phyloP scores from a whole-genome alignment of 2,329 filamentous ascomycete genomes.

The Pestalotiopsis sp. region DNA sequence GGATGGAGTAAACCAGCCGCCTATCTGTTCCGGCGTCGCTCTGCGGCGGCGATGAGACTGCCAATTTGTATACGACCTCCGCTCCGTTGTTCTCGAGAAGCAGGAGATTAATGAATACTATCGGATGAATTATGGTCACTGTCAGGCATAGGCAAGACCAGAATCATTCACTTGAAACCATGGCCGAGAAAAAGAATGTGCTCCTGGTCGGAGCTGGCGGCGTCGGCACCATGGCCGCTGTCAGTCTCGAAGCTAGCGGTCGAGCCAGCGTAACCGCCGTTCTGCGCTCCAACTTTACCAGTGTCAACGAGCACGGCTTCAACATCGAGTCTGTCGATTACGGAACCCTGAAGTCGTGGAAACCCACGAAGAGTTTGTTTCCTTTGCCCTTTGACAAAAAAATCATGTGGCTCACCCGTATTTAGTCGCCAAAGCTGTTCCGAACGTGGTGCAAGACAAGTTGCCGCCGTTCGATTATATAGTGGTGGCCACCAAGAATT shows the following conservation, averaged over 20 bases:
- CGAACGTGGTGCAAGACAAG: slow-evolving; percentile 40
- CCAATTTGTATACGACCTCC: not conserved
- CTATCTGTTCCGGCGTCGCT: not conserved
- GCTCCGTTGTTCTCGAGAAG: not conserved
- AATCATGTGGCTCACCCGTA: not conserved
- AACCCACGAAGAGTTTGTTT: slow-evolving; percentile 38
- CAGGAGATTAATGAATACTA: not conserved
- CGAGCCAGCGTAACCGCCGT: slow-evolving; percentile 55
- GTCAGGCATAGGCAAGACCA: not conserved
- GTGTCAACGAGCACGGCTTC: slow-evolving; percentile 51
- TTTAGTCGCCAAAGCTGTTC: slow-evolving; percentile 50
- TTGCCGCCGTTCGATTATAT: slow-evolving; percentile 55
- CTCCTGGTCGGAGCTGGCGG: slow-evolving; percentile 60
- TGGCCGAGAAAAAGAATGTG: slow-evolving; percentile 39
- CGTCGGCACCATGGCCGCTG: slow-evolving; percentile 57
- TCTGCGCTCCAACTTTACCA: slow-evolving; percentile 57
- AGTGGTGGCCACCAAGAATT: slow-evolving; percentile 61
- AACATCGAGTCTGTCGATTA: slow-evolving; percentile 59
- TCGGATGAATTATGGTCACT: not conserved
- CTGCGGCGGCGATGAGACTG: not conserved
- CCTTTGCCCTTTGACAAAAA: not conserved
- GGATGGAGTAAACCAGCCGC: not conserved
- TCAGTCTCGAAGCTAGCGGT: slow-evolving; percentile 54
- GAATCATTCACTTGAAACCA: not conserved
- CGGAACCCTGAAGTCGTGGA: slow-evolving; percentile 51